Evolutionary conservation across 805 yeast genomes (phyloP), one percentile per base, ranked within the genome.

Genomic region (Pichia californica): DNA sequence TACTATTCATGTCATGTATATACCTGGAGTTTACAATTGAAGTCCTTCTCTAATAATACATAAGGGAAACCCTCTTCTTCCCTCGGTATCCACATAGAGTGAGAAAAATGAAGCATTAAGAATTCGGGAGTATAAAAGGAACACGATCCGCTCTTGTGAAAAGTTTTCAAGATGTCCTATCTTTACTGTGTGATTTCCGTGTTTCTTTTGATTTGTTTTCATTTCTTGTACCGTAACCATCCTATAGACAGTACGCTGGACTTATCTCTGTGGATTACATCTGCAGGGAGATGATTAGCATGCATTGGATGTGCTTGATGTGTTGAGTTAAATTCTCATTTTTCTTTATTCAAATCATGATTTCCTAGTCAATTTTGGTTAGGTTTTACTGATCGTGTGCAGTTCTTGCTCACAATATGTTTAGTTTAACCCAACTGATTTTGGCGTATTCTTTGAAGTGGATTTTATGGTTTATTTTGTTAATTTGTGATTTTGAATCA

Each of bases 241-340:
- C 61, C 55, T 58, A 44, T 59, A 61, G 65, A 61, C 65, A 61
- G 65, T 61, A 58, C 65, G 65, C 55, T 48, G 44, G 21, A 34
- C 41, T 43, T 46, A 35, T 49, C 50, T 47, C 36, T 38, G 20
- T 32, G 33, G 39, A 23, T 27, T 37, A 8, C 7, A 10, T 15
- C 10, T 18, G 31, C 13, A 18, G 30, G 29, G 44, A 28, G 48
- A 39, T 37, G 45, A 34, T 42, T 13, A 35, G 36, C 38, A 32
- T 27, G 38, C 28, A 13, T 33, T 29, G 25, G 33, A 31, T 30
- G 23, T 25, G 11, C 25, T 36, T 38, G 26, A 29, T 32, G 34
- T n/a, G 33, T 15, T 27, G 16, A 32, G 27, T 21, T 10, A 9
- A 16, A n/a, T 32, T 29, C 8, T 25, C 16, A 10, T 9, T 16